Percentiles rank a stretch among this genome's conserved stretches.
phyloP scores from a whole-genome alignment of 2,329 filamentous ascomycete genomes.

The Hymenoscyphus linearis region DNA sequence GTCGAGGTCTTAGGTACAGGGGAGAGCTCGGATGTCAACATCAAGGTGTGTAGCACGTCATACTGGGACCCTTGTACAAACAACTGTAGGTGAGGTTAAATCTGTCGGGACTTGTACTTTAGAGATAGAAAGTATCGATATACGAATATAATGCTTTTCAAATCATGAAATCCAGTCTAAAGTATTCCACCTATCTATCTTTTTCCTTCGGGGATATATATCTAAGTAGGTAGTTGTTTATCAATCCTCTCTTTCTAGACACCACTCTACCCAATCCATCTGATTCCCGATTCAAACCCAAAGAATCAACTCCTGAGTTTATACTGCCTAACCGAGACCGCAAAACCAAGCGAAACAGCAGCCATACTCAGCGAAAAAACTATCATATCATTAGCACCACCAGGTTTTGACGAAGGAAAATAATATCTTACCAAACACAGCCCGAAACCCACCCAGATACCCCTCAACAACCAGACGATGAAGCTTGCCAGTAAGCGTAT shows the following conservation, averaged over 20 bases:
- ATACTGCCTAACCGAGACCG: neutral
- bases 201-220: too few species aligned
- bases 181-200: too few species aligned
- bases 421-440: constrained; percentile 7
- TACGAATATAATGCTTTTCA: too few species aligned
- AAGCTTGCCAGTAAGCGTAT: constrained; percentile 4
- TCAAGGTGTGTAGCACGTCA: neutral
- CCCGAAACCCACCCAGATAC: constrained; percentile 8
- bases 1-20: too few species aligned
- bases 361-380: neutral
- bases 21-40: neutral
- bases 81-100: neutral
- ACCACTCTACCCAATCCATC: neutral
- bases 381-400: neutral
- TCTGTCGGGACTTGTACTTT: too few species aligned
- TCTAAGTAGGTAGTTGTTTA: neutral
- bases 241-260: neutral
- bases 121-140: too few species aligned
- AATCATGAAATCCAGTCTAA: too few species aligned
- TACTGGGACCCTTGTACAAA: neutral
- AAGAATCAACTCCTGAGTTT: neutral
- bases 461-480: constrained; percentile 9
- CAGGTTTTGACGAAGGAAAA: neutral
- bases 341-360: neutral
- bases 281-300: neutral